Evolutionary conservation across 306 rosid species (phyloP), one percentile per base, ranked within the genome.

Genomic region (Lathyrus aphaca): DNA sequence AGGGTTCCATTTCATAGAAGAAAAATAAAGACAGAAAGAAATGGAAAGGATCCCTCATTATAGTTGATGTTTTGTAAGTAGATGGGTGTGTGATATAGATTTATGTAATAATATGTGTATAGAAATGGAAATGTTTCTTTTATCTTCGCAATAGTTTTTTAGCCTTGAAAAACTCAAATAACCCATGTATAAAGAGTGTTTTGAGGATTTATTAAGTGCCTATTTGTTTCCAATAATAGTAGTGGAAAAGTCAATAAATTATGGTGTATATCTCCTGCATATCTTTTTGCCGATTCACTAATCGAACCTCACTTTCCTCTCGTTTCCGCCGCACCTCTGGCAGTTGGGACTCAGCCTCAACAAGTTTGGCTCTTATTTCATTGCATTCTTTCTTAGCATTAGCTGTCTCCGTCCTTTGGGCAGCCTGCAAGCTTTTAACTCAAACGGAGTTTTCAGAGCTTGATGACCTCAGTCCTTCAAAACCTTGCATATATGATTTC

Each of bases 321-420:
- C 74, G 54, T 57, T 63, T 81, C 48, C 12, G 60, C 37, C 30
- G 70, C 76, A 77, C 80, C 59, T 77, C 74, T 50, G 42, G 39
- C 10, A 81, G 77, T 64, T 54, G 79, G 15, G 79, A 77, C 71
- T 81, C 77, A 16, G 68, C 74, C 71, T 73, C 77, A 56, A 14
- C 46, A 39, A 81, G 79, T 61, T 64, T 68, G 59, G 62, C 85
- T 56, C 62, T 77, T 23, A 69, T 32, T 71, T 77, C 74, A 40
- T 63, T 38, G 58, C 72, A 77, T 32, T 63, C 75, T 73, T 16
- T 48, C 59, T 25, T 77, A 56, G 79, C 69, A 39, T 81, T 68
- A 71, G 48, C 79, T 38, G 85, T 49, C 35, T 73, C 82, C 49
- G 11, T 68, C 77, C 60, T 73, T 19, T 81, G 76, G 49, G 74